A percentile compares a stretch with the other conserved stretches of the same genome.
Conservation (phyloP, 2,329 filamentous ascomycete genomes). For the Massarina eburnea region DNA sequence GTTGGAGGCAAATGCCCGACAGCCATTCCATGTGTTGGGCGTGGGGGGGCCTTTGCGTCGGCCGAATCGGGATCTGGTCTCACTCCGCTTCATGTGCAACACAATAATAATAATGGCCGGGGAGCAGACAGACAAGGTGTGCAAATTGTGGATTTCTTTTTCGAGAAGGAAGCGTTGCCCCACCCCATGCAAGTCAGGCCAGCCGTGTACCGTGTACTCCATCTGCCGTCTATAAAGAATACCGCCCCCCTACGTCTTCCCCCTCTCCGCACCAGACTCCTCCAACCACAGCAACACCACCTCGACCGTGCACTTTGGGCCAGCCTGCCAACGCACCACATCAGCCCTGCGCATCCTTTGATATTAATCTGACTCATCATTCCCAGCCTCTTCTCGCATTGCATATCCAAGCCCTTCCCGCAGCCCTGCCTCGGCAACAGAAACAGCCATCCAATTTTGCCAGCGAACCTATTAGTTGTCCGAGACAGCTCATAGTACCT, state of each 20-base stretch:
- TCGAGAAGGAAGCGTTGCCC: constrained; percentile 26
- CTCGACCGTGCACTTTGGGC: constrained; percentile 11
- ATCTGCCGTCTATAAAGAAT: constrained; percentile 25
- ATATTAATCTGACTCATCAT: constrained; percentile 43
- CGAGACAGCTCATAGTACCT: constrained; percentile 35
- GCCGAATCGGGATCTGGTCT: constrained; percentile 12
- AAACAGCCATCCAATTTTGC: constrained; percentile 30
- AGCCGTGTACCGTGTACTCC: constrained; percentile 23
- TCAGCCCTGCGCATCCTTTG: constrained; percentile 30
- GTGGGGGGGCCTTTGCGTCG: constrained; percentile 34
- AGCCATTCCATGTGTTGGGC: constrained; percentile 25
- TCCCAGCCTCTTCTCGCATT: constrained; percentile 25
- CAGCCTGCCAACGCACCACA: constrained; percentile 33
- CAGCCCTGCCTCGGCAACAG: constrained; percentile 18
- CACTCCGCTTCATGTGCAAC: constrained; percentile 26
- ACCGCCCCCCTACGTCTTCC: constrained; percentile 16
- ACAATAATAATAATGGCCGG: constrained; percentile 23
- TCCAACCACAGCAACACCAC: constrained; percentile 19
- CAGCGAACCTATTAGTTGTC: constrained; percentile 31
- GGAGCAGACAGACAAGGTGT: constrained; percentile 32
- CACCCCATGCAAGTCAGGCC: constrained; percentile 31
- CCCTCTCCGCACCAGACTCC: constrained; percentile 3
- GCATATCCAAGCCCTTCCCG: constrained; percentile 23
- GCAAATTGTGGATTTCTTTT: constrained; percentile 31
- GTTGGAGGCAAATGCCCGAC: constrained; percentile 17